These are phyloP conservation scores for Pseudonectria buxi DNA, from an alignment of 2,329 filamentous ascomycete genomes.

Conservation along the genomic window DNA sequence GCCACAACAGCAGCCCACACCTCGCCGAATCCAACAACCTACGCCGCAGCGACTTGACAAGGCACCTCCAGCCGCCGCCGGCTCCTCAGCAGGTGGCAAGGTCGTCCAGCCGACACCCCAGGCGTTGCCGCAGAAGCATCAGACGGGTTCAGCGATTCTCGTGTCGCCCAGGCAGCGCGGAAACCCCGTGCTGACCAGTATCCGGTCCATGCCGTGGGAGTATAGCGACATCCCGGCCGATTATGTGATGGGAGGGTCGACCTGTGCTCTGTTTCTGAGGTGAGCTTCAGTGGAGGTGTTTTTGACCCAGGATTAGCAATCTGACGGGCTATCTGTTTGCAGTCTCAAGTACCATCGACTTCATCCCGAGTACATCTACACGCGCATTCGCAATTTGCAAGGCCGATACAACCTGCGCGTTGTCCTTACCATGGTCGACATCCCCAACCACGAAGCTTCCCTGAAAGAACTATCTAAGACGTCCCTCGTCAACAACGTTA, in stretches of 20 bases:
- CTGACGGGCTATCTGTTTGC: constrained; percentile 1
- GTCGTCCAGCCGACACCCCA: constrained; percentile 86
- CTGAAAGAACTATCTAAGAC: constrained; percentile 89
- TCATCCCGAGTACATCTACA: constrained; percentile 97
- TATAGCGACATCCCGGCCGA: constrained; percentile 96
- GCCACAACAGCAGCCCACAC: constrained; percentile 31
- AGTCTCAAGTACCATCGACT: constrained; percentile 93
- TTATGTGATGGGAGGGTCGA: constrained; percentile 80
- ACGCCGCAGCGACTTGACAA: constrained; percentile 51
- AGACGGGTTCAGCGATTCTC: constrained; percentile 68
- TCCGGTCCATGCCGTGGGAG: constrained; percentile 85
- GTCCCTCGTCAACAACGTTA: constrained; percentile 85
- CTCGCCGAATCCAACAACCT: constrained; percentile 40
- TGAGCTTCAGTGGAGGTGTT: constrained; percentile 10
- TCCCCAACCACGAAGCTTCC: constrained; percentile 85
- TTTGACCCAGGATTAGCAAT: neutral
- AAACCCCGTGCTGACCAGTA: constrained; percentile 80
- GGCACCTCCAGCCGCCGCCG: constrained; percentile 34
- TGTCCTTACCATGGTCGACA: constrained; percentile 87
- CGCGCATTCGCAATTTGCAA: constrained; percentile 75
- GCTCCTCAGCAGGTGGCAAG: constrained; percentile 34
- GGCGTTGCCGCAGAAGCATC: constrained; percentile 56
- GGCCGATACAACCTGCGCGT: constrained; percentile 83
- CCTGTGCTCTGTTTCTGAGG: constrained; percentile 84
- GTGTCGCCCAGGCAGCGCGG: constrained; percentile 92